phyloP scores from a whole-genome alignment of 1,284 basidiomycete genomes.

The Rhodofomes roseus region DNA sequence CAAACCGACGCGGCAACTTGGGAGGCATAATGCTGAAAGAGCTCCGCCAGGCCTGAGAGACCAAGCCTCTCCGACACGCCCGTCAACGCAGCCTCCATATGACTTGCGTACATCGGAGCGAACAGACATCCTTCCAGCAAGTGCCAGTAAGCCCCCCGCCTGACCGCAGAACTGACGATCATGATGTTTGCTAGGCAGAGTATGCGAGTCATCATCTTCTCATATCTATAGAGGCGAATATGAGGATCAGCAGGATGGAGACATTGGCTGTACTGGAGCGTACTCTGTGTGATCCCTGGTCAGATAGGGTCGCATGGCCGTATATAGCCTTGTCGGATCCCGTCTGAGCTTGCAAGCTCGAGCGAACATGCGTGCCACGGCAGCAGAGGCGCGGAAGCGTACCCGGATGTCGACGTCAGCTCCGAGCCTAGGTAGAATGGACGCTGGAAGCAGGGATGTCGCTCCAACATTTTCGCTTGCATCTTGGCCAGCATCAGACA shows the following conservation, averaged over 20 bases:
- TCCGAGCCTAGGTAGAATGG: conserved; percentile 50
- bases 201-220: conserved; percentile 77
- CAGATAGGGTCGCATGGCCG: conserved; percentile 39
- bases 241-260: neutral
- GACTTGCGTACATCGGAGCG: conserved; percentile 44
- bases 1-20: conserved; percentile 71
- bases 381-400: conserved; percentile 71
- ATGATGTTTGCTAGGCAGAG: conserved; percentile 83
- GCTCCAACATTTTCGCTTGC: conserved; percentile 28
- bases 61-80: conserved; percentile 71
- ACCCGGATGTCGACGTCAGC: conserved; percentile 82
- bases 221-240: conserved; percentile 47
- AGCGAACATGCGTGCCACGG: conserved; percentile 59
- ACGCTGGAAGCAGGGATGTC: conserved; percentile 35
- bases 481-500: conserved; percentile 14
- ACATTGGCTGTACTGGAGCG: conserved; percentile 24
- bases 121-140: conserved; percentile 69
- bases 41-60: conserved; percentile 53
- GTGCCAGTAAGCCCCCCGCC: conserved; percentile 89
- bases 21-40: conserved; percentile 80
- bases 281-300: conserved; percentile 45
- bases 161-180: conserved; percentile 73
- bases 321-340: conserved; percentile 40
- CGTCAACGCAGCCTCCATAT: conserved; percentile 64
- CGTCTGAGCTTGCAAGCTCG: conserved; percentile 29